Conservation (phyloP, 768 basidiomycete species). For the Suillus weaverae region DNA sequence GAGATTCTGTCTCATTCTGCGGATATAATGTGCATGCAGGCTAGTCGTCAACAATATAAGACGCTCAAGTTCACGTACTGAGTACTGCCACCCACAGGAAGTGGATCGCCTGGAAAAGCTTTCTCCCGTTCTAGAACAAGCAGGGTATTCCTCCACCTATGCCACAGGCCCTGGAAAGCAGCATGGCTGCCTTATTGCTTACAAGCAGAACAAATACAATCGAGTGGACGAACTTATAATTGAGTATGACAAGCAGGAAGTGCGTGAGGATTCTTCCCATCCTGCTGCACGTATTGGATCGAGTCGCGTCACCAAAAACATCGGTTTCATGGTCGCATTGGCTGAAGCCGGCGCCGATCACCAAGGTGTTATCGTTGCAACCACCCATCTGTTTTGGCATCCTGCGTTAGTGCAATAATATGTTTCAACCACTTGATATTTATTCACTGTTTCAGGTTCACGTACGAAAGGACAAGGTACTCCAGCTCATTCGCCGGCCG, state of each 20-base stretch:
- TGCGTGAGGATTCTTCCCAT: slow-evolving; percentile 39
- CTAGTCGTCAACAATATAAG: slow-evolving; percentile 31
- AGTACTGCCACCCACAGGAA: slow-evolving; percentile 53
- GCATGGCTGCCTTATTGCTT: slow-evolving; percentile 86
- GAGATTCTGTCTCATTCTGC: slow-evolving; percentile 75
- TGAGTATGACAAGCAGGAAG: slow-evolving; percentile 65
- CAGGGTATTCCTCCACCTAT: slow-evolving; percentile 65
- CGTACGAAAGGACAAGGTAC: slow-evolving; percentile 82
- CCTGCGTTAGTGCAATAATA: slow-evolving; percentile 55
- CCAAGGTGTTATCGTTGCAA: slow-evolving; percentile 73
- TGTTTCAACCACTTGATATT: neutral
- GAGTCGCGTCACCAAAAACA: slow-evolving; percentile 76
- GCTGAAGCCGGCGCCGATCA: slow-evolving; percentile 37
- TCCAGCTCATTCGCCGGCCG: neutral
- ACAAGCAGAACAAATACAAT: slow-evolving; percentile 52
- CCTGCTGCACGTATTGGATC: slow-evolving; percentile 45
- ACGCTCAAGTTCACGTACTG: neutral
- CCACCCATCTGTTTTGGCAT: slow-evolving; percentile 97
- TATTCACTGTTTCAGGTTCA: slow-evolving; percentile 32
- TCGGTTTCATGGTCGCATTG: slow-evolving; percentile 74
- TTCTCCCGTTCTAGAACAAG: slow-evolving; percentile 60
- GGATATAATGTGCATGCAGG: slow-evolving; percentile 88
- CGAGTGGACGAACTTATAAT: slow-evolving; percentile 49
- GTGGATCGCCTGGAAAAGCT: slow-evolving; percentile 80
- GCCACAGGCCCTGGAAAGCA: slow-evolving; percentile 72